These are phyloP conservation scores for Fusarium sulawesiense DNA, from an alignment of 2,329 filamentous ascomycete species.

Conservation along the genomic window DNA sequence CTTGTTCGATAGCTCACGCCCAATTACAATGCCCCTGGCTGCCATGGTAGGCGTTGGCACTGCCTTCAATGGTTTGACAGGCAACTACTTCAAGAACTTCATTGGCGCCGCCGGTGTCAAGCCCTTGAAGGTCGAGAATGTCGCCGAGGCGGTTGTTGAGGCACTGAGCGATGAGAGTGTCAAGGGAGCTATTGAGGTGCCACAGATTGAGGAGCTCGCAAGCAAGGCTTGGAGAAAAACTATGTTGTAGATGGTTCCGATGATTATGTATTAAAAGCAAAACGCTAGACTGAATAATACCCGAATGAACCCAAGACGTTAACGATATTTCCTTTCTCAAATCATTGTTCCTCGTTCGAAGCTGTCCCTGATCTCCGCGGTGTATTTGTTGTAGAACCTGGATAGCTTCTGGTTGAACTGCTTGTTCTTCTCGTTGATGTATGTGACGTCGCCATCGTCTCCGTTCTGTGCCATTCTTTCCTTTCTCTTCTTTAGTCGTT, in stretches of 20 bases:
- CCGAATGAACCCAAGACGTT: slow-evolving; percentile 27
- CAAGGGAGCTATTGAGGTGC: slow-evolving; percentile 80
- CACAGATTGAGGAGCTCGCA: slow-evolving; percentile 83
- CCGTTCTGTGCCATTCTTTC: slow-evolving; percentile 82
- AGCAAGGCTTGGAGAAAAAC: slow-evolving; percentile 86
- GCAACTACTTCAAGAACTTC: slow-evolving; percentile 78
- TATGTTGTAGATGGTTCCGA: slow-evolving; percentile 74
- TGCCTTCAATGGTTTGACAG: slow-evolving; percentile 80
- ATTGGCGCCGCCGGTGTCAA: slow-evolving; percentile 87
- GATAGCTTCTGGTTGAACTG: slow-evolving; percentile 98
- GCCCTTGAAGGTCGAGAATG: slow-evolving; percentile 86
- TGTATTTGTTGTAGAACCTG: slow-evolving; percentile 99
- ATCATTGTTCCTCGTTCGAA: slow-evolving; percentile 98
- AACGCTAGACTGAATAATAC: slow-evolving; percentile 52
- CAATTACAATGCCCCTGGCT: slow-evolving; percentile 86
- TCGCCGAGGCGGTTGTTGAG: slow-evolving; percentile 91
- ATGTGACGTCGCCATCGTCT: slow-evolving; percentile 92
- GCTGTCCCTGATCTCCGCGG: slow-evolving; percentile 93
- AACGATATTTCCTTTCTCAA: slow-evolving; percentile 57
- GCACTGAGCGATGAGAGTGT: slow-evolving; percentile 79
- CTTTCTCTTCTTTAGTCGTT: slow-evolving; percentile 84
- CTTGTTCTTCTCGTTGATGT: slow-evolving; percentile 99
- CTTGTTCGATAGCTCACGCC: slow-evolving; percentile 85
- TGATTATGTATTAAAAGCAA: slow-evolving; percentile 33
- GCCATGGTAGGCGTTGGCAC: slow-evolving; percentile 79